These are phyloP conservation scores for Aspergillus affinis DNA, from an alignment of 495 filamentous ascomycete species.

Conservation along the genomic window DNA sequence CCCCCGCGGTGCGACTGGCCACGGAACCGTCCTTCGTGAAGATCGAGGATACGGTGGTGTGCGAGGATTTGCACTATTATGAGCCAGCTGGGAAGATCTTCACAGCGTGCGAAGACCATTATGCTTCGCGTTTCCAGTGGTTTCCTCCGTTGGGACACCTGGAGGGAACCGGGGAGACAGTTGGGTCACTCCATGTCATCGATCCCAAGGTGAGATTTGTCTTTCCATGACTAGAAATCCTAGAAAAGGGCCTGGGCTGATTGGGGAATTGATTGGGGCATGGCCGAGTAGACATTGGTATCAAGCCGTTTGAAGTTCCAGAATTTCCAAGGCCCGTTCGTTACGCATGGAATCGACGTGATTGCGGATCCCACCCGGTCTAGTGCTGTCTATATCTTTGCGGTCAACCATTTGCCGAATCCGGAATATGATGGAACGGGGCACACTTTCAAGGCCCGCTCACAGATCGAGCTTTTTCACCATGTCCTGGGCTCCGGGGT, in stretches of 20 bases:
- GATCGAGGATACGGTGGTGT: constrained; percentile 55
- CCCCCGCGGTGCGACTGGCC: constrained; percentile 23
- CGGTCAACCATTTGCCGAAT: constrained; percentile 58
- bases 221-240: background rate
- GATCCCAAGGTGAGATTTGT: constrained; percentile 45
- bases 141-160: constrained; percentile 52
- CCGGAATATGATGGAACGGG: constrained; percentile 27
- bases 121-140: constrained; percentile 50
- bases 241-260: background rate
- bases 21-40: constrained; percentile 35
- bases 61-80: constrained; percentile 62
- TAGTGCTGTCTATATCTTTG: constrained; percentile 58
- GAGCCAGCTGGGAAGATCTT: constrained; percentile 49
- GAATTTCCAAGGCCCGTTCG: constrained; percentile 53
- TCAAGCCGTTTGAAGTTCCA: constrained; percentile 47
- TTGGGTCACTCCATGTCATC: constrained; percentile 54
- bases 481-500: constrained; percentile 41
- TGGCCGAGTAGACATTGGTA: constrained; percentile 44
- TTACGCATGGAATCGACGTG: constrained; percentile 62
- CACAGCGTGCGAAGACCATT: constrained; percentile 54
- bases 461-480: constrained; percentile 60
- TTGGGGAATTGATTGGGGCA: background rate
- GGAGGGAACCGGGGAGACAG: constrained; percentile 30
- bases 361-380: constrained; percentile 42
- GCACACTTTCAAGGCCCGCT: constrained; percentile 37